Evolutionary conservation across 352 stramenopile species (phyloP).

Genomic region (Sclerospora graminicola): DNA sequence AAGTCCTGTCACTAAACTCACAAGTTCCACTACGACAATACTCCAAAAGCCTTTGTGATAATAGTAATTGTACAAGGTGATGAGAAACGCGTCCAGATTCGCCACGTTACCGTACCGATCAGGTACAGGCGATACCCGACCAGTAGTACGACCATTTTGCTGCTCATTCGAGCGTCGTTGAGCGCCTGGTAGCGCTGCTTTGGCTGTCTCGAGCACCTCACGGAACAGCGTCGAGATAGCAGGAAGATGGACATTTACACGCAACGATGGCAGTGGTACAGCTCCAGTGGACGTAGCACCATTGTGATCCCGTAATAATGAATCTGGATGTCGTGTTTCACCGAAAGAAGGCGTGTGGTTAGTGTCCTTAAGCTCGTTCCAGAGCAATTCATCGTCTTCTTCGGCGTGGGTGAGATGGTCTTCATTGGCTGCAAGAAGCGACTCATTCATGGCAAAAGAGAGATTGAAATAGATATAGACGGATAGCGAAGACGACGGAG

Average conservation of each 20-base stretch:
- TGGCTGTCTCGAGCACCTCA: conserved; percentile 49
- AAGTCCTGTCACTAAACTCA: conserved; percentile 88
- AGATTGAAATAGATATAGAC: background rate
- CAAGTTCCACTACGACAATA: conserved; percentile 85
- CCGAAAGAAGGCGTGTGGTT: conserved; percentile 21
- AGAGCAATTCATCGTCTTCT: conserved; percentile 69
- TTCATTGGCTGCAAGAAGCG: conserved; percentile 34
- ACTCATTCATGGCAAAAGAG: conserved; percentile 45
- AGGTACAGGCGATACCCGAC: conserved; percentile 35
- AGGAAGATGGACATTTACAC: conserved; percentile 58
- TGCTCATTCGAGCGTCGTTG: conserved; percentile 6
- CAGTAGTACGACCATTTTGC: background rate
- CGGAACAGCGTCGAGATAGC: conserved; percentile 71
- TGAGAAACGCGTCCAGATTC: conserved; percentile 89
- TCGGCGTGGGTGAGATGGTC: conserved; percentile 17
- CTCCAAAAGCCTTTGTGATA: conserved; percentile 88
- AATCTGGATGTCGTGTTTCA: conserved; percentile 2
- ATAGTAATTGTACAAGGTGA: conserved; percentile 92
- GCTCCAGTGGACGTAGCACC: background rate
- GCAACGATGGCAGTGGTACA: conserved; percentile 45
- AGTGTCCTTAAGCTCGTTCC: conserved; percentile 70
- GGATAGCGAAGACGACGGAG: conserved; percentile 5
- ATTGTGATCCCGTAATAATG: conserved; percentile 21
- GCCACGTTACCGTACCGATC: conserved; percentile 59
- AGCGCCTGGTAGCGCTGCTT: conserved; percentile 21